Evolutionary conservation across 805 yeast genomes (phyloP), one percentile per base, ranked within the genome.

Genomic region (Candida palmyrensis): DNA sequence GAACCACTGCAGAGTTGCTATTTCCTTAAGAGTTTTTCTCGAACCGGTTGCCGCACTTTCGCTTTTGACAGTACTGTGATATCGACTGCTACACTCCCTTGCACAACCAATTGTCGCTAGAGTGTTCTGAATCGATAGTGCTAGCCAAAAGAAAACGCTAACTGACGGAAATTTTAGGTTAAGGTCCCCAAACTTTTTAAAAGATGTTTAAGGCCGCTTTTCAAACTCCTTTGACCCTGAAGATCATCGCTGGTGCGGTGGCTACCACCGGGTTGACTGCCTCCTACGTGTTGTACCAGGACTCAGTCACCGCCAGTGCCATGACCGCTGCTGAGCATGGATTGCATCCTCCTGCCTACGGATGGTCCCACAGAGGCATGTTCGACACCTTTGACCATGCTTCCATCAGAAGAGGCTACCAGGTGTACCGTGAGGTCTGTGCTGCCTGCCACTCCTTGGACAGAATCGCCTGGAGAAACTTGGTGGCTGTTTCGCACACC

Each of bases 241-340:
- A 70, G 53, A 53, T 69, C 50, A 64, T 79, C 49, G 69, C 74
- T 46, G 80, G 81, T 51, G 67, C 79, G 38, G 81, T 79, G 47
- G 86, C 84, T 40, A 73, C 77, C 32, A 73, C 85, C 38, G 95
- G 95, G 46, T 67, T 84, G 42, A 74, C 86, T 38, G 87, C 94
- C 29, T 82, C 92, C 38, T 83, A 82, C 60, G 68, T 82, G 53
- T 69, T 84, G 55, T 87, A 87, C 68, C 77, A 84, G 54, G 95
- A 87, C 61, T 73, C 88, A 19, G 75, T 79, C 62, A 79, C 87
- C 43, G 96, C 96, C 38, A 79, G 76, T 53, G 97, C 97, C 55
- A 84, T 90, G 95, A 89, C 98, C 36, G 94, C 92, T 47, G 96
- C 97, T 48, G 98, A 92, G 71, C 97, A 92, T 68, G 98, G 98